Evolutionary conservation across 345 rosid genomes (phyloP), one percentile per base, ranked within the genome.

Genomic region (Melaleuca alternifolia): DNA sequence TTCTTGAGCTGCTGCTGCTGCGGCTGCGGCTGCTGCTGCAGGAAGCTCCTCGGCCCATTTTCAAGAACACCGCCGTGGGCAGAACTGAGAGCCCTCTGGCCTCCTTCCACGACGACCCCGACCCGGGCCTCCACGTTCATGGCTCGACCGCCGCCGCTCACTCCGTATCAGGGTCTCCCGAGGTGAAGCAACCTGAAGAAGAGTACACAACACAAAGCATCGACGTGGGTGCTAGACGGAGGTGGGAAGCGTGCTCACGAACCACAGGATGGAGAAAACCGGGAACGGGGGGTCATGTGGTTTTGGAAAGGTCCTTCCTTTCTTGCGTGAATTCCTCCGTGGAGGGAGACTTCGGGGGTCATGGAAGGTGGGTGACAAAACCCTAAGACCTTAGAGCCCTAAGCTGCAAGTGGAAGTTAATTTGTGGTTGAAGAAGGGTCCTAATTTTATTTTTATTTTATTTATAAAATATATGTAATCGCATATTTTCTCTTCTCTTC

Each of bases 61-160:
- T 95, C 99, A 1, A 90, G 89, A 16, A 93, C 95, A 54, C 89
- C 88, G 14, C 92, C 93, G 10, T 91, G 96, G 48, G 94, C 92
- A 28, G 99, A 37, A 71, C 48, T 10, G 79, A 71, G 79, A 37
- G 79, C 79, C 85, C 93, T 90, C 85, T 93, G 96, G 12, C 96
- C 92, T 87, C 96, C 97, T 82, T 96, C 97, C 76, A 93, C 92
- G 85, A 93, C 97, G 86, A 91, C 92, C 56, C 98, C 96, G 59
- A 96, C 98, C 88, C 97, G 91, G 14, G 98, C 98, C 50, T 95
- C 97, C 92, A 93, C 88, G n/a, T 89, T 90, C 92, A 92, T 90
- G 48, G 76, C 52, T 52, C 23, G 53, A 54, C 13, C 83, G 41
- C 15, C 84, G 28, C 15, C 84, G 28, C 6, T n/a, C 54, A 16